These are phyloP conservation scores for Dictyostelium purpureum DNA, from an alignment of 78 protist genomes.

Conservation along the genomic window DNA sequence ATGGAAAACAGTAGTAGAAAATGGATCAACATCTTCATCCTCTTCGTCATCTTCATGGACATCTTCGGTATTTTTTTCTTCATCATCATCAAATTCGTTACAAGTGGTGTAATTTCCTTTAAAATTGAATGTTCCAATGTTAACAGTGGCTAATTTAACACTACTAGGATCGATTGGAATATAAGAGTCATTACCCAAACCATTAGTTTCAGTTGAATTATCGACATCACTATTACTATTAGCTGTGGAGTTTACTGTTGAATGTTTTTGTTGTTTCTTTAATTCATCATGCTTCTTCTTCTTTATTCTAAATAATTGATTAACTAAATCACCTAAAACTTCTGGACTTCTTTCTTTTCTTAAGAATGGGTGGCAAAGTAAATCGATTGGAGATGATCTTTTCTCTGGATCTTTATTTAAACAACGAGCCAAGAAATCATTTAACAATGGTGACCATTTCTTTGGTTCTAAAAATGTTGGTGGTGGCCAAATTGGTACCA, in stretches of 20 bases:
- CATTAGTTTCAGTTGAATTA: not conserved
- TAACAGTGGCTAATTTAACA: not conserved
- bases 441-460: slow-evolving; percentile 59
- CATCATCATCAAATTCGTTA: slow-evolving; percentile 10
- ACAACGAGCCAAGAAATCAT: slow-evolving; percentile 76
- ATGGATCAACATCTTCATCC: slow-evolving; percentile 56
- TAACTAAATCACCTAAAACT: slow-evolving; percentile 46
- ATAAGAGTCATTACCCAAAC: not conserved
- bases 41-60: slow-evolving; percentile 31
- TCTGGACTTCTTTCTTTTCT: slow-evolving; percentile 59
- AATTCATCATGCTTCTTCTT: slow-evolving; percentile 18
- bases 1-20: slow-evolving; percentile 69
- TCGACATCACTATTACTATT: not conserved
- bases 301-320: slow-evolving; percentile 53
- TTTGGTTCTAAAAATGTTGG: slow-evolving; percentile 64
- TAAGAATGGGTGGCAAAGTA: slow-evolving; percentile 79
- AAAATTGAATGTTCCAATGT: slow-evolving; percentile 24
- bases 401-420: slow-evolving; percentile 77
- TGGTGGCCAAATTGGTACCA: slow-evolving; percentile 84
- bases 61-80: not conserved
- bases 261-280: not conserved
- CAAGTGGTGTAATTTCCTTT: slow-evolving; percentile 65
- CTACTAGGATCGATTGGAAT: not conserved
- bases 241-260: not conserved
- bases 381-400: slow-evolving; percentile 48